phyloP scores from a whole-genome alignment of 257 asterid species.

The Solanum gracilifrons region DNA sequence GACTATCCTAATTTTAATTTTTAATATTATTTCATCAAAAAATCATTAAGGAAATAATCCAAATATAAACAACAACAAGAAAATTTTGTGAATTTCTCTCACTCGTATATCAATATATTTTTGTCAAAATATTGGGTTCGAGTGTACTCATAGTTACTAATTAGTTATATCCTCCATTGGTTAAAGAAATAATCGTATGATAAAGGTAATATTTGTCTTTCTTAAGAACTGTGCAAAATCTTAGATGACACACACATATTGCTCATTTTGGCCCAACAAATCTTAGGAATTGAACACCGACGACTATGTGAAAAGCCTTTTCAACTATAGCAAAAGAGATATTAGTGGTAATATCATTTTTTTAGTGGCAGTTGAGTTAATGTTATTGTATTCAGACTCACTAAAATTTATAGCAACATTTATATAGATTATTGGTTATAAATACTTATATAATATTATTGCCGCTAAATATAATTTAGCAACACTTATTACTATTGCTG shows the following conservation, averaged over 20 bases:
- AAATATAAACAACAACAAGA: background rate
- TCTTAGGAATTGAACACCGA: fast-evolving
- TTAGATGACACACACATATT: background rate
- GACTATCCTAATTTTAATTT: background rate
- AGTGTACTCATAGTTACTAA: background rate
- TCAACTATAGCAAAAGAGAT: background rate
- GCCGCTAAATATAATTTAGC: no score
- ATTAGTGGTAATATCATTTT: background rate
- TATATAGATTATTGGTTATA: background rate
- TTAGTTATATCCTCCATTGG: background rate
- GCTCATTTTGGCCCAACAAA: background rate
- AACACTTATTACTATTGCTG: no score
- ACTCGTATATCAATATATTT: background rate
- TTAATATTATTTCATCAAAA: background rate
- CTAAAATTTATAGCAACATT: fast-evolving
- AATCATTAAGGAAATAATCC: background rate
- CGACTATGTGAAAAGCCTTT: background rate
- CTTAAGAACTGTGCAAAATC: background rate
- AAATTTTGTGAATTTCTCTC: background rate
- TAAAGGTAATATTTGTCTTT: background rate
- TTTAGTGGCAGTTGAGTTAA: background rate
- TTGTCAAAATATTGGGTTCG: background rate
- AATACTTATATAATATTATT: background rate
- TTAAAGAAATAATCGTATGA: background rate
- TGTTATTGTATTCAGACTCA: no score